Percentiles rank a stretch among this genome's conserved stretches.
These are phyloP conservation scores for Vigna angularis DNA, from an alignment of 306 rosid genomes.

Conservation along the genomic window DNA sequence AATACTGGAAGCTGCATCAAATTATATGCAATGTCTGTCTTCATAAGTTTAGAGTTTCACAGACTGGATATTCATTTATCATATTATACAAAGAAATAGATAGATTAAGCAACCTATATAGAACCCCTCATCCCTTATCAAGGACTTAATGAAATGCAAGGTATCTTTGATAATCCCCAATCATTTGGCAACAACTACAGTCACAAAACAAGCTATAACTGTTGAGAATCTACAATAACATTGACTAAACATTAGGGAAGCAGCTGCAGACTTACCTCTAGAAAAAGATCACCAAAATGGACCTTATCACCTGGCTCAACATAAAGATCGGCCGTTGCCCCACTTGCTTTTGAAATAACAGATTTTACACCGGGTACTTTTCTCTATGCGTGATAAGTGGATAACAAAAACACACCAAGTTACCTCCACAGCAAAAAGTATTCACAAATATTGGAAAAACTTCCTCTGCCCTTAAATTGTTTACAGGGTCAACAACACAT, in stretches of 20 bases:
- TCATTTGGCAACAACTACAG: conserved; percentile 18
- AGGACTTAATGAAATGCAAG: conserved; percentile 12
- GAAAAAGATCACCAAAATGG: conserved; percentile 73
- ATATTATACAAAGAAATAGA: not conserved
- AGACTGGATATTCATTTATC: conserved; percentile 10
- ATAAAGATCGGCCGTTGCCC: conserved; percentile 75
- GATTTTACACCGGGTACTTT: conserved; percentile 81
- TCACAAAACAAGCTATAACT: conserved; percentile 1
- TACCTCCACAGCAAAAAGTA: not conserved
- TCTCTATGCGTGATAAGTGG: conserved; percentile 50
- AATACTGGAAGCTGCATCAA: conserved; percentile 28
- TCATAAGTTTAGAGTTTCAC: not conserved
- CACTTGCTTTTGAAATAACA: conserved; percentile 85
- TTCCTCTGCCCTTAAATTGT: not conserved
- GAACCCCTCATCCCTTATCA: not conserved
- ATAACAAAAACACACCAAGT: conserved; percentile 26
- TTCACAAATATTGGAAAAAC: not conserved
- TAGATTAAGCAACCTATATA: not conserved
- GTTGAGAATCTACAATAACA: too few relatives aligned
- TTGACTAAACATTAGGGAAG: conserved; percentile 8
- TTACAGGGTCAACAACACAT: not conserved
- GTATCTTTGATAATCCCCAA: not conserved
- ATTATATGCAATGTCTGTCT: conserved; percentile 15
- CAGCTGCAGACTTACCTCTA: conserved; percentile 66
- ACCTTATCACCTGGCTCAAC: conserved; percentile 71